Conservation (phyloP, 352 stramenopile species). For the Phytophthora kernoviae region DNA sequence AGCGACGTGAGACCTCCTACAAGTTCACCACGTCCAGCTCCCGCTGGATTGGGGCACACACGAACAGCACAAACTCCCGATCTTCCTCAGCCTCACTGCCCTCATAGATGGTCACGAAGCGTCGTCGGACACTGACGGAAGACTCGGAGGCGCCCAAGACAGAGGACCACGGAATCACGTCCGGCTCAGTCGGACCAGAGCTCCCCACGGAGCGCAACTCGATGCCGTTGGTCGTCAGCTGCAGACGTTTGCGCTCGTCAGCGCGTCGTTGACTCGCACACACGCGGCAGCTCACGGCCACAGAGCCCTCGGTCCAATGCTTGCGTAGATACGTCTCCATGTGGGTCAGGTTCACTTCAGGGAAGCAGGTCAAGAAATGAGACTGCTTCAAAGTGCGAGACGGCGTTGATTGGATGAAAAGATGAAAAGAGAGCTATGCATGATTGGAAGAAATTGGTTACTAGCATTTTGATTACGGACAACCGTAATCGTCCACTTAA, state of each 20-base stretch:
- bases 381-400: background rate
- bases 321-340: slow-evolving; percentile 37
- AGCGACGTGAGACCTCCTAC: slow-evolving; percentile 23
- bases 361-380: background rate
- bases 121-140: slow-evolving; percentile 17
- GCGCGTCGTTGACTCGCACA: slow-evolving; percentile 26
- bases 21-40: slow-evolving; percentile 15
- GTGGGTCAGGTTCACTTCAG: background rate
- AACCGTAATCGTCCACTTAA: too few species aligned
- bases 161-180: slow-evolving; percentile 50
- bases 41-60: slow-evolving; percentile 27
- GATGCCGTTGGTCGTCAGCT: slow-evolving; percentile 38
- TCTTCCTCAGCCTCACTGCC: slow-evolving; percentile 21
- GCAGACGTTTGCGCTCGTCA: slow-evolving; percentile 35
- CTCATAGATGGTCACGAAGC: slow-evolving; percentile 32
- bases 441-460: too few species aligned
- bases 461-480: too few species aligned
- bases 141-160: slow-evolving; percentile 49
- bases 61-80: slow-evolving; percentile 44
- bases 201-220: slow-evolving; percentile 30
- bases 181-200: slow-evolving; percentile 6
- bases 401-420: background rate
- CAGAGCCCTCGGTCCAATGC: slow-evolving; percentile 26
- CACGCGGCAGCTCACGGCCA: slow-evolving; percentile 35
- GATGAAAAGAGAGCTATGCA: too few species aligned